Percentiles rank a stretch among this genome's conserved stretches.
phyloP scores from a whole-genome alignment of 805 yeast species.

The Metschnikowia hibisci region DNA sequence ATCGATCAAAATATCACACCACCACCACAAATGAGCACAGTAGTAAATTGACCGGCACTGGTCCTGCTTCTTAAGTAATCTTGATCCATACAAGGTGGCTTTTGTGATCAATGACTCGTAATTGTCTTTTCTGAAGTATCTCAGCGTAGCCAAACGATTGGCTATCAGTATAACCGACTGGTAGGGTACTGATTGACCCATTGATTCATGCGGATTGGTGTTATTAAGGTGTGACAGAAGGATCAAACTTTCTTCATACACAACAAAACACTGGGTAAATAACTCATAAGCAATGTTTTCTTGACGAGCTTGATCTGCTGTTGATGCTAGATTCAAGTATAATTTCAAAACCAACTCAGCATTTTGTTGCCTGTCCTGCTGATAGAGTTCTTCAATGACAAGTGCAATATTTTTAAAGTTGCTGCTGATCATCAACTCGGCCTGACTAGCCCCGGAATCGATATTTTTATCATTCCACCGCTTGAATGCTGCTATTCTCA shows the following conservation, averaged over 20 bases:
- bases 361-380: slow-evolving; percentile 28
- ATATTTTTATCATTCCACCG: slow-evolving; percentile 24
- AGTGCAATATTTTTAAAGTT: slow-evolving; percentile 74
- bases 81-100: slow-evolving; percentile 83
- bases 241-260: slow-evolving; percentile 63
- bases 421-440: slow-evolving; percentile 35
- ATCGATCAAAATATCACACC: slow-evolving; percentile 51
- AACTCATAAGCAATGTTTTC: slow-evolving; percentile 82
- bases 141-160: slow-evolving; percentile 41
- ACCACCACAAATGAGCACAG: slow-evolving; percentile 95
- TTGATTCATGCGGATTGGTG: slow-evolving; percentile 34
- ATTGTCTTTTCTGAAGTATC: slow-evolving; percentile 54
- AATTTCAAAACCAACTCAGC: slow-evolving; percentile 43
- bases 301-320: slow-evolving; percentile 73
- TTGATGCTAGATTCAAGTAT: slow-evolving; percentile 61
- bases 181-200: slow-evolving; percentile 45
- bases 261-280: slow-evolving; percentile 80
- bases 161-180: slow-evolving; percentile 46
- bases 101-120: slow-evolving; percentile 82
- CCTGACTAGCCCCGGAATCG: slow-evolving; percentile 24
- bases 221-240: slow-evolving; percentile 17
- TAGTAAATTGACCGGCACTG: slow-evolving; percentile 88
- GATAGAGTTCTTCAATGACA: slow-evolving; percentile 62
- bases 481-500: slow-evolving; percentile 43
- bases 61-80: slow-evolving; percentile 84